Evolutionary conservation across 2,329 filamentous ascomycete species (phyloP).

Genomic region (Sodiomyces alkalinus): DNA sequence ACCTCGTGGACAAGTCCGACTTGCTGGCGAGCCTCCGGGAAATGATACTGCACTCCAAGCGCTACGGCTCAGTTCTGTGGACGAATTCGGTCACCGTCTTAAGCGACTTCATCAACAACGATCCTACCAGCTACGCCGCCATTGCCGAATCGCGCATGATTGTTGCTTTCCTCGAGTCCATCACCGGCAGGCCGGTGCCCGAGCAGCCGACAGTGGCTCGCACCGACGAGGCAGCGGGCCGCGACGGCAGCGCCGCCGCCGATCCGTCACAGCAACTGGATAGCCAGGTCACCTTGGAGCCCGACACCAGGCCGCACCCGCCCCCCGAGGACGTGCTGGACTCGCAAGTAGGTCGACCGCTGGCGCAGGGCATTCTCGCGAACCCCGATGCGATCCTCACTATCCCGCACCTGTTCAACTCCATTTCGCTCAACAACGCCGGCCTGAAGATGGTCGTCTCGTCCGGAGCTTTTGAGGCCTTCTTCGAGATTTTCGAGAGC

Average conservation of each 20-base stretch:
- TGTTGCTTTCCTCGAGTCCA: slow-evolving; percentile 67
- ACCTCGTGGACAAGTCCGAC: slow-evolving; percentile 84
- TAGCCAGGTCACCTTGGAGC: slow-evolving; percentile 20
- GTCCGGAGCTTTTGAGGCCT: slow-evolving; percentile 70
- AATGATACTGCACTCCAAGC: slow-evolving; percentile 63
- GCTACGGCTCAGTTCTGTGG: slow-evolving; percentile 91
- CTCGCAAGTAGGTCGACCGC: slow-evolving; percentile 14
- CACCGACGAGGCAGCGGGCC: slow-evolving; percentile 10
- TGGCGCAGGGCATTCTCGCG: slow-evolving; percentile 66
- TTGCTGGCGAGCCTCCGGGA: slow-evolving; percentile 64
- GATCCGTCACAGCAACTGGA: slow-evolving; percentile 24
- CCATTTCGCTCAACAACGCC: slow-evolving; percentile 78
- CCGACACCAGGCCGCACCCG: slow-evolving; percentile 32
- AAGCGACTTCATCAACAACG: slow-evolving; percentile 95
- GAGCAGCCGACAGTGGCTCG: slow-evolving; percentile 16
- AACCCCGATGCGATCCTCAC: slow-evolving; percentile 77
- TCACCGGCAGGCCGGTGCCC: slow-evolving; percentile 42
- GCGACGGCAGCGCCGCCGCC: slow-evolving; percentile 15
- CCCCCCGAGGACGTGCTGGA: slow-evolving; percentile 32
- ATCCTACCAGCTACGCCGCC: slow-evolving; percentile 91
- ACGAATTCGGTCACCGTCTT: slow-evolving; percentile 84
- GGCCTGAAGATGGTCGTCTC: slow-evolving; percentile 79
- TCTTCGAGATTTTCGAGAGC: slow-evolving; percentile 94
- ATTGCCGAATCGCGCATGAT: slow-evolving; percentile 90
- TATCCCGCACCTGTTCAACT: slow-evolving; percentile 77